Base-by-base conservation (phyloP, 805 yeast genomes). In the Sungouiozyma ichnusensis region DNA sequence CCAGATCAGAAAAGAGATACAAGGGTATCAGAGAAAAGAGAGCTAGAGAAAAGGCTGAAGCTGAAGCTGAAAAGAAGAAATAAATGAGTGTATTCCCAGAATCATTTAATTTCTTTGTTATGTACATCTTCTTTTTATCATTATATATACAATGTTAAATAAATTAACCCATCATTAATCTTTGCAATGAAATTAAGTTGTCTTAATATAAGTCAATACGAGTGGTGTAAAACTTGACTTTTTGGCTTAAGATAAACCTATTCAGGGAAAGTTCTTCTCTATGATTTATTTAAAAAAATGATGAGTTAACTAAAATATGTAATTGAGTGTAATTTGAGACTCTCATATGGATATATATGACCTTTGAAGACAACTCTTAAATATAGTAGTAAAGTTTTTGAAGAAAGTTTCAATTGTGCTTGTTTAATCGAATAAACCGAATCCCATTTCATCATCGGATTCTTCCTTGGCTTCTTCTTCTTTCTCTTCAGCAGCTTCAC, bases 51-150 rank as follows among this genome's bases (percentile, higher is more conserved):
- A 79, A 78, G 77, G 97, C 96, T 70, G 97, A 86, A 76, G 97
- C 97, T 70, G 98, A 88, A 77, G 95, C 94, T 74, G 96, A 87
- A 66, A 87, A 87, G 90, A 87, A 87, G 88, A 86, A 86, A 81
- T 85, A 85, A 37, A 20, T 11, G 29, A n/a, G 29, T 24, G 29
- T 7, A 6, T 24, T 24, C 29, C 29, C 29, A 24, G 11, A 11
- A 24, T 24, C 29, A 24, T 24, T 24, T 11, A 11, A 7, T 6
- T 24, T 24, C 29, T 24, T 24, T 11, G 11, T 24, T 24, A 24
- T 24, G 29, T 24, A 24, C 29, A 24, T 24, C 29, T 24, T 24
- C 11, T 24, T 11, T 24, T 24, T 24, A 24, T 24, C n/a, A n/a
- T n/a, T 7, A 24, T 24, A 24, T 24, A 24, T 24, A 24, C 29